Evolutionary conservation across 2,329 filamentous ascomycete species (phyloP).

Genomic region (Cadophora sp.): DNA sequence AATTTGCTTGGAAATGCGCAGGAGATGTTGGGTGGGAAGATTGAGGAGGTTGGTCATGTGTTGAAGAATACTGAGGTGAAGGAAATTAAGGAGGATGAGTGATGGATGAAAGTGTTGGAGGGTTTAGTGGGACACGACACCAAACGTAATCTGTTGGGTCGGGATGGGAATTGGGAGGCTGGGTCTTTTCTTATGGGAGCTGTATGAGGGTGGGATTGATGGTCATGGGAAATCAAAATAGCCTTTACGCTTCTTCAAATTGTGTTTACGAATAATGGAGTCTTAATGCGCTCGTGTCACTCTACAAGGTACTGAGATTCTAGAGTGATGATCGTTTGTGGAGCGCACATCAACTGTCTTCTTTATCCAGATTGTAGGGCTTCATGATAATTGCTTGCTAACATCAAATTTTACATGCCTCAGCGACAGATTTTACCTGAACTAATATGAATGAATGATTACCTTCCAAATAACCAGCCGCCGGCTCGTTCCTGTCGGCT

Average conservation of each 20-base stretch:
- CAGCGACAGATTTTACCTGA: too few species aligned
- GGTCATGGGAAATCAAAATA: background rate
- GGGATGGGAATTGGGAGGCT: background rate
- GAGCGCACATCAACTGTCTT: too few species aligned
- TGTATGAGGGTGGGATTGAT: background rate
- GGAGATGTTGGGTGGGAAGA: constrained; percentile 38
- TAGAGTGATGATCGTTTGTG: too few species aligned
- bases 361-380: too few species aligned
- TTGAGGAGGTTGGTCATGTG: constrained; percentile 32
- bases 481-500: background rate
- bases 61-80: constrained; percentile 19
- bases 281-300: background rate
- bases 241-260: background rate
- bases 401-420: too few species aligned
- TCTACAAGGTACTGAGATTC: too few species aligned
- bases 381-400: too few species aligned
- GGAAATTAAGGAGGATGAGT: constrained; percentile 18
- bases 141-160: constrained; percentile 3
- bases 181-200: background rate
- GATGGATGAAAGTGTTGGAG: background rate
- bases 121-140: background rate
- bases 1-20: constrained; percentile 43
- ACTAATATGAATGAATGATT: too few species aligned
- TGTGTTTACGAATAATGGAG: background rate
- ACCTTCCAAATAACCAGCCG: background rate